A percentile compares a stretch with the other conserved stretches of the same genome.
Evolutionary conservation across 2,329 filamentous ascomycete genomes (phyloP).

Genomic region (Scolecobasidium constrictum): DNA sequence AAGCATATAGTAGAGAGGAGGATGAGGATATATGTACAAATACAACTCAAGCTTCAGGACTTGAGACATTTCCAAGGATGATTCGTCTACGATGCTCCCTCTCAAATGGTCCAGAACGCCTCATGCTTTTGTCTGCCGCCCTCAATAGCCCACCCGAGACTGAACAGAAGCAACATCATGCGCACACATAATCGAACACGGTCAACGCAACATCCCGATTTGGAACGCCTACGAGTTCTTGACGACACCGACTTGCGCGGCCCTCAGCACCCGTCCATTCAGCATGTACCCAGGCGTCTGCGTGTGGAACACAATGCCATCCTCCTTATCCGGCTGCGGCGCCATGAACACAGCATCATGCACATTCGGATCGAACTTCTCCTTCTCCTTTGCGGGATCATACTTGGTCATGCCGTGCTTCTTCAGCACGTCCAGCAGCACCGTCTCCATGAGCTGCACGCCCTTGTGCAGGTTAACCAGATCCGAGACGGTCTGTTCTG

Average conservation of each 20-base stretch:
- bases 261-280: slow-evolving; percentile 79
- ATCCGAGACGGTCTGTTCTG: slow-evolving; percentile 47
- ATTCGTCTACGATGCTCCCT: too few species aligned
- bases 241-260: slow-evolving; percentile 92
- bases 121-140: too few species aligned
- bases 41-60: too few species aligned
- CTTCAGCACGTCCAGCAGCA: slow-evolving; percentile 77
- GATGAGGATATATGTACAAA: too few species aligned
- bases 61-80: too few species aligned
- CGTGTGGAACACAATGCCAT: slow-evolving; percentile 81
- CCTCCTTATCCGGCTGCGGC: slow-evolving; percentile 75
- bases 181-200: too few species aligned
- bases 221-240: slow-evolving; percentile 68
- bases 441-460: slow-evolving; percentile 86
- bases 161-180: too few species aligned
- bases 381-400: slow-evolving; percentile 57
- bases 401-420: slow-evolving; percentile 92
- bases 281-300: slow-evolving; percentile 95
- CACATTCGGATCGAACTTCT: slow-evolving; percentile 92
- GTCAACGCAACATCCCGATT: too few species aligned
- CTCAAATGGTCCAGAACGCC: too few species aligned
- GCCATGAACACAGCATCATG: slow-evolving; percentile 97
- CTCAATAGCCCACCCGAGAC: too few species aligned
- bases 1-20: too few species aligned
- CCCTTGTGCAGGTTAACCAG: slow-evolving; percentile 74